Evolutionary conservation across 805 yeast species (phyloP), one percentile per base, ranked within the genome.

Genomic region (Kuraishia borneana): DNA sequence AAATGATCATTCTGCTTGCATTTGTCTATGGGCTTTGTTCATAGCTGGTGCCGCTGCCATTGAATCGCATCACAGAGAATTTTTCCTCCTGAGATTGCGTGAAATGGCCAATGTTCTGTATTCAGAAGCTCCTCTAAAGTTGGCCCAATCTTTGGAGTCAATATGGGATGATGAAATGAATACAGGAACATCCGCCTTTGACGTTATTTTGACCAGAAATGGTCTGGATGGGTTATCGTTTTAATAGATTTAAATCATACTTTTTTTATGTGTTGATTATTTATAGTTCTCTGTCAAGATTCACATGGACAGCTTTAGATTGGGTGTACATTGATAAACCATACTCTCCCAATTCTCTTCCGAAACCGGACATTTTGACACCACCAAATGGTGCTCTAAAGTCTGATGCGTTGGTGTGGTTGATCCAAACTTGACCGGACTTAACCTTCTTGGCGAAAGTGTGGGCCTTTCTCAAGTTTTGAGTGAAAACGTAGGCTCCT

Each of bases 401-500:
- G 43, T 72, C 73, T 8, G 68, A 63, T 39, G 70, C 76, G 47
- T 73, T 73, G 42, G 72, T 70, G 1, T 75, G 63, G 53, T 74
- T 74, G 45, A 73, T 63, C 73, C 75, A 73, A 30, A 73, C 67
- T 62, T 66, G 66, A 59, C 92, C 92, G 26, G 85, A 73, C 47
- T 73, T 69, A 36, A 81, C 52, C 58, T 64, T 70, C 47, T 65
- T 64, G 30, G 88, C 69, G 38, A 78, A 83, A 27, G 60, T 63
- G 43, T 75, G 60, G 21, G 83, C 82, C 43, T 68, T 76, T 52
- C 70, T 67, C 37, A 79, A 51, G 55, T 70, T 68, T 45, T 70
- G 63, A 26, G 84, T 71, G 61, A 80, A 84, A 36, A 81, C 61
- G 54, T 85, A 85, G 40, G 88, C 83, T 52, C 85, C 88, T 51